Base-by-base conservation (phyloP, 1,284 basidiomycete genomes). In the Ganoderma lucidum region DNA sequence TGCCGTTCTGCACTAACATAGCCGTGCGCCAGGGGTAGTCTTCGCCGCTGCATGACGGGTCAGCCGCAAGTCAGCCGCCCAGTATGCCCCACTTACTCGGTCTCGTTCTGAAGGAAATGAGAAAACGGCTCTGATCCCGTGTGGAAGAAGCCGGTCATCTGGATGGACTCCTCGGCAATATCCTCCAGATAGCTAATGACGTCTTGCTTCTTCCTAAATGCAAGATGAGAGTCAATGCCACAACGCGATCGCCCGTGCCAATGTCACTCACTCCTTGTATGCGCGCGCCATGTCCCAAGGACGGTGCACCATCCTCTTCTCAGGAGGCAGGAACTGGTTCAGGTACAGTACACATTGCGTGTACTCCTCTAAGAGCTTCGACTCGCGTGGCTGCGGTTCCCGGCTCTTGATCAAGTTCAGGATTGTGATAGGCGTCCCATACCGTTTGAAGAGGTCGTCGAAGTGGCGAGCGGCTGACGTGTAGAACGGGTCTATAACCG, bases 261-360 rank as follows among this genome's bases (percentile, higher is more conserved):
- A 66, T 32, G 2, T 1, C 23, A 60, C 86, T 39, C 73, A 93
- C 93, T 94, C 92, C 79, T 96, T 96, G 74, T 96, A 96, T 1
- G 95, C 94, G 59, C 93, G 87, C 19, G 93, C 93, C 94, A 99
- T 98, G 80, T 99, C 98, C 95, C 96, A 99, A 10, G 96, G 92
- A 44, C 96, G 90, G 79, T 99, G 98, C 4, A 91, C 85, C 88
- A 99, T 96, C 82, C 92, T 92, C 82, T 96, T 94, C 32, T 86
- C 92, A 6, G 86, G 83, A 0, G 97, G 96, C 19, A 99, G 80
- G 81, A 98, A 99, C 78, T 99, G 98, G 75, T 99, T 99, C 44
- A 99, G 86, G 77, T 99, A 99, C 67, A 88, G 81, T 30, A 98
- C 91, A 78, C 98, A 99, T 78, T 97, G 91, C 0, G 93, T 93